phyloP scores from a whole-genome alignment of 2,329 filamentous ascomycete species.

The Pseudogymnoascus sp. region DNA sequence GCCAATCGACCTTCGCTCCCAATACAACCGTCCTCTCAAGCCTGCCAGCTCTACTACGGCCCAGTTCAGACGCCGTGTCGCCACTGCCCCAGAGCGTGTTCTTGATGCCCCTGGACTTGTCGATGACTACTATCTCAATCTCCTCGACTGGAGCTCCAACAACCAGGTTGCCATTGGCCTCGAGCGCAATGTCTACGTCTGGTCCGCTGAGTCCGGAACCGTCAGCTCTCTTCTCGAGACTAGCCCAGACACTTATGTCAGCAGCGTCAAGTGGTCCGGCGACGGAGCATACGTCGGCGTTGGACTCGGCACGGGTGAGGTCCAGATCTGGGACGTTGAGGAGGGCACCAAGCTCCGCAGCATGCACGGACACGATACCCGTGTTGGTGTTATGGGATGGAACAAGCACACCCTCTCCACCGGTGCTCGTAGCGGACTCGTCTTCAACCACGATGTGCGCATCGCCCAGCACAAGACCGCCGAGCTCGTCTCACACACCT shows the following conservation, averaged over 20 bases:
- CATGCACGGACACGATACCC: conserved; percentile 96
- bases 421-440: conserved; percentile 85
- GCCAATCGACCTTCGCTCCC: conserved; percentile 92
- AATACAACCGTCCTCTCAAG: conserved; percentile 96
- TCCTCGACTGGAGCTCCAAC: conserved; percentile 94
- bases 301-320: conserved; percentile 88
- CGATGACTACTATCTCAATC: conserved; percentile 98
- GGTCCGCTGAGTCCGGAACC: conserved; percentile 89
- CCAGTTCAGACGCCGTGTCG: conserved; percentile 84
- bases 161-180: conserved; percentile 98
- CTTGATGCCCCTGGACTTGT: conserved; percentile 92
- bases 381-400: conserved; percentile 98
- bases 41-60: conserved; percentile 65
- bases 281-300: conserved; percentile 96
- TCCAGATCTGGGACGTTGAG: conserved; percentile 98
- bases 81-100: conserved; percentile 91
- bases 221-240: conserved; percentile 88
- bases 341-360: conserved; percentile 92
- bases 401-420: conserved; percentile 97
- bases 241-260: conserved; percentile 85
- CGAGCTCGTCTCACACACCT: conserved; percentile 93
- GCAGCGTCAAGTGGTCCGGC: conserved; percentile 97
- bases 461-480: conserved; percentile 97
- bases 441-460: conserved; percentile 98
- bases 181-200: conserved; percentile 95